Percentiles rank a stretch among this genome's conserved stretches.
These are phyloP conservation scores for Candida coleopterorum DNA, from an alignment of 805 yeast species.

Conservation along the genomic window DNA sequence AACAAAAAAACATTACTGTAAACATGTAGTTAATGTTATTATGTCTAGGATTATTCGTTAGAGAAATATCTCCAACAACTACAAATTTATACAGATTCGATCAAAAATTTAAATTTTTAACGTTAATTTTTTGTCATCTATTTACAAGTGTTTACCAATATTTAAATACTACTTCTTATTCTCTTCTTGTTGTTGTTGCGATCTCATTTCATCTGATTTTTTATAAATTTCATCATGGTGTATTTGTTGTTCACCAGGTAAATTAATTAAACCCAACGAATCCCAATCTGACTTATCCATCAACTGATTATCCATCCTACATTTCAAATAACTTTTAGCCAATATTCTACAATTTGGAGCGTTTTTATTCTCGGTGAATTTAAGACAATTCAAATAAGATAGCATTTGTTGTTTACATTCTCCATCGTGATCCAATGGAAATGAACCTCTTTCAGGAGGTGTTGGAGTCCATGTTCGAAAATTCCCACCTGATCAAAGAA, in stretches of 20 bases:
- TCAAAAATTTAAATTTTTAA: no score
- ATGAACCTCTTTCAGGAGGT: constrained; percentile 95
- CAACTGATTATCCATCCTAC: constrained; percentile 76
- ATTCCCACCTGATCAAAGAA: constrained; percentile 16
- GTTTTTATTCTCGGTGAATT: constrained; percentile 71
- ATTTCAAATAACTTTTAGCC: constrained; percentile 76
- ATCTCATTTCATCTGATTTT: neutral
- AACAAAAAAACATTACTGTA: no score
- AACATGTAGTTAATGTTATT: no score
- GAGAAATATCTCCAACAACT: no score
- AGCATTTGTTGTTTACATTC: constrained; percentile 79
- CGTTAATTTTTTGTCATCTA: no score
- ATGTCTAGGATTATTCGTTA: no score
- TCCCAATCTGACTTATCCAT: constrained; percentile 43
- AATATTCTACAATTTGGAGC: constrained; percentile 86
- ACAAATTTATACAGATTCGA: no score
- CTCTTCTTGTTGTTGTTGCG: neutral
- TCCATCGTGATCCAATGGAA: constrained; percentile 84
- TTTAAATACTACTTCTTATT: neutral
- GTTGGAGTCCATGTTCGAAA: constrained; percentile 59
- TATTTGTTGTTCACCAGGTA: constrained; percentile 29
- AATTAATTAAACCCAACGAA: constrained; percentile 36
- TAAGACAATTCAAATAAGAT: constrained; percentile 72
- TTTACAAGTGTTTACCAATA: neutral
- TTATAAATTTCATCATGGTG: constrained; percentile 7